Percentiles rank a stretch among this genome's conserved stretches.
These are phyloP conservation scores for Musa beccarii DNA, from an alignment of 176 grass and related monocot genomes.

Conservation along the genomic window DNA sequence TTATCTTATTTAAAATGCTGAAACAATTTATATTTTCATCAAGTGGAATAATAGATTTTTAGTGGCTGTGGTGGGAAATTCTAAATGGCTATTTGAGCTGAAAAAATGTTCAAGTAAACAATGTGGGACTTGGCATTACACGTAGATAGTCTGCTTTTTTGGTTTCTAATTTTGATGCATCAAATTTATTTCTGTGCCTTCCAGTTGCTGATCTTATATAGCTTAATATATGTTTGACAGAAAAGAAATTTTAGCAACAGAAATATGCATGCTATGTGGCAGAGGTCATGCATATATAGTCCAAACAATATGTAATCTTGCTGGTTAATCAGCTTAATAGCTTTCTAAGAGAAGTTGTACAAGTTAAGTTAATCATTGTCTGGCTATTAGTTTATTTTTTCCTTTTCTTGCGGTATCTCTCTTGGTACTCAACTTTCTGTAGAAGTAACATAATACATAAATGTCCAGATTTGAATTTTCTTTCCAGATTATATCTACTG, in stretches of 20 bases:
- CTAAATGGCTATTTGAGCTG: not conserved
- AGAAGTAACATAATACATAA: not conserved
- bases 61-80: not conserved
- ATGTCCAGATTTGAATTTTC: conserved; percentile 6
- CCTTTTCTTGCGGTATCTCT: not conserved
- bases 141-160: not conserved
- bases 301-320: not conserved
- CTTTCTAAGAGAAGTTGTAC: not conserved
- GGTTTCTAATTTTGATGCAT: not conserved
- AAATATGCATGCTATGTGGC: not conserved
- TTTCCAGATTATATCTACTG: conserved; percentile 90
- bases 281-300: not conserved
- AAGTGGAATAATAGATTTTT: not conserved
- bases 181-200: not conserved
- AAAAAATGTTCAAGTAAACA: not conserved
- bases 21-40: too few species aligned
- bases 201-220: not conserved
- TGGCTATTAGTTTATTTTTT: not conserved
- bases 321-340: not conserved
- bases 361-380: not conserved
- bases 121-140: not conserved
- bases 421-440: not conserved
- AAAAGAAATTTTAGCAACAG: not conserved
- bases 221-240: not conserved
- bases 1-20: too few species aligned